Percentiles rank a stretch among this genome's conserved stretches.
Evolutionary conservation across 768 basidiomycete genomes (phyloP).

Genomic region (Hemileccinum impolitum): DNA sequence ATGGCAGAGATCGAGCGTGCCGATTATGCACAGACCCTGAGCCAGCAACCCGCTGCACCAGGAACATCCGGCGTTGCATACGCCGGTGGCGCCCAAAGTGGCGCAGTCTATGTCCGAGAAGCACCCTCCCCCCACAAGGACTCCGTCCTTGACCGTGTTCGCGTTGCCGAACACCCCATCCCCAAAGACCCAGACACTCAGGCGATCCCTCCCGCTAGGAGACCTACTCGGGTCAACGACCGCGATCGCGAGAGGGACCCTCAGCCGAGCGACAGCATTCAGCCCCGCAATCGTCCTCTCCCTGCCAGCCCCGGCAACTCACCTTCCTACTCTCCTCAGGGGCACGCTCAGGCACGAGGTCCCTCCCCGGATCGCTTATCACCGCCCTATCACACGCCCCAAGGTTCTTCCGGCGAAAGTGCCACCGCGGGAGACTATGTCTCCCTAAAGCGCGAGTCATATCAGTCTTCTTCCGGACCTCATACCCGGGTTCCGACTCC

Average conservation of each 20-base stretch:
- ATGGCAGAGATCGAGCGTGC: slow-evolving; percentile 70
- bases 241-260: slow-evolving; percentile 36
- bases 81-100: slow-evolving; percentile 44
- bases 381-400: slow-evolving; percentile 47
- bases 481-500: slow-evolving; percentile 30
- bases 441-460: slow-evolving; percentile 44
- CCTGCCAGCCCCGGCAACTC: slow-evolving; percentile 35
- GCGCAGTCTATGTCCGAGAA: slow-evolving; percentile 33
- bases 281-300: slow-evolving; percentile 26
- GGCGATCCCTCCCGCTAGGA: slow-evolving; percentile 5
- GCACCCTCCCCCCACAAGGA: slow-evolving; percentile 46
- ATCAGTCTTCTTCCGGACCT: slow-evolving; percentile 29
- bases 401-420: slow-evolving; percentile 44
- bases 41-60: slow-evolving; percentile 38
- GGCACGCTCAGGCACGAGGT: slow-evolving; percentile 36
- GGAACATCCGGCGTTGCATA: slow-evolving; percentile 43
- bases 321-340: slow-evolving; percentile 42
- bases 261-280: slow-evolving; percentile 25
- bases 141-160: slow-evolving; percentile 43
- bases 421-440: slow-evolving; percentile 40
- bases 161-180: too few relatives aligned
- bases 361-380: slow-evolving; percentile 55
- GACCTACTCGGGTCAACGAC: slow-evolving; percentile 18
- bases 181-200: too few relatives aligned
- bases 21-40: slow-evolving; percentile 58